Evolutionary conservation across 225 moss, liverwort and hornwort genomes (phyloP).

Genomic region (Pseudisothecium myosuroides): DNA sequence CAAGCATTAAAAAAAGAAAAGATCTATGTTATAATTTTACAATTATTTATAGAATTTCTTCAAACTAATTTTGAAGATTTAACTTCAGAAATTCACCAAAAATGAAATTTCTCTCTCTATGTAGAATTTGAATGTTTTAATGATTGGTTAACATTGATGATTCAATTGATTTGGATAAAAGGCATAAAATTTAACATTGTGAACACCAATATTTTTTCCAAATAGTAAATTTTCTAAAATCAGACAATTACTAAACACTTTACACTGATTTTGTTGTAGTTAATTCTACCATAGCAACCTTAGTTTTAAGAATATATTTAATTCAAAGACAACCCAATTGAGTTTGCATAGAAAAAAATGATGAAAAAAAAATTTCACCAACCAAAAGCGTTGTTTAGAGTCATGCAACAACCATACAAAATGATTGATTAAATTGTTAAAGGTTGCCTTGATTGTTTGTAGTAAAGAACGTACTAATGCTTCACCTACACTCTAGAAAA

Average conservation of each 20-base stretch:
- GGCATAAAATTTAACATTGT: too few species aligned
- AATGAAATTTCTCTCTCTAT: too few species aligned
- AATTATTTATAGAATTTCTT: too few species aligned
- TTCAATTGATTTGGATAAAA: too few species aligned
- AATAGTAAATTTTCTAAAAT: too few species aligned
- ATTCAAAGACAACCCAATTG: not conserved
- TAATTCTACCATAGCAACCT: fast-evolving
- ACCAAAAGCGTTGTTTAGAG: fast-evolving
- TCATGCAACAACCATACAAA: not conserved
- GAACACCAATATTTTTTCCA: too few species aligned
- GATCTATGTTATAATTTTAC: too few species aligned
- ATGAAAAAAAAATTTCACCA: too few species aligned
- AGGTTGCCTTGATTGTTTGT: not conserved
- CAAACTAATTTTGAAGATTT: not conserved
- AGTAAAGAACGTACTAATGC: not conserved
- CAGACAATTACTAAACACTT: not conserved
- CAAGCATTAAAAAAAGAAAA: too few species aligned
- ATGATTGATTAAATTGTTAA: fast-evolving
- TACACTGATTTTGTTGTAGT: fast-evolving
- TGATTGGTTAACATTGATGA: too few species aligned
- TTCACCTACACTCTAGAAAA: not conserved
- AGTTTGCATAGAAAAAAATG: not conserved
- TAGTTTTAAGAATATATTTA: not conserved
- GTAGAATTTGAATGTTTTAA: too few species aligned
- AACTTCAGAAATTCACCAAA: too few species aligned